phyloP scores from a whole-genome alignment of 2,329 filamentous ascomycete genomes.

The Intubia oerlemansii region DNA sequence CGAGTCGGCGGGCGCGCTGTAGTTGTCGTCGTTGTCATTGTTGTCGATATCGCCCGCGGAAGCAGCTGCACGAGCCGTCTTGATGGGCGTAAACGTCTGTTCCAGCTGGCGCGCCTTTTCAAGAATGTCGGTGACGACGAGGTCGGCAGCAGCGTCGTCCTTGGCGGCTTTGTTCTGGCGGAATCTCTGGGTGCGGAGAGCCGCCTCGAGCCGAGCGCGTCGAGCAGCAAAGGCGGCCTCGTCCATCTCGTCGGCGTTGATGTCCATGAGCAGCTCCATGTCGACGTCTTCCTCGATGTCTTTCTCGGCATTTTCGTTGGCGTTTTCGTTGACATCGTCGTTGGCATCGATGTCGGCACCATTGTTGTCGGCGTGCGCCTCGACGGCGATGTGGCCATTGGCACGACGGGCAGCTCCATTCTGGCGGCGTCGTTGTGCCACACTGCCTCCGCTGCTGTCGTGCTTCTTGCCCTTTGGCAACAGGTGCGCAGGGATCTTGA shows the following conservation, averaged over 20 bases:
- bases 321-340: too few species aligned
- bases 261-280: too few species aligned
- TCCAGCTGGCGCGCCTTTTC: slow-evolving; percentile 49
- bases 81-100: slow-evolving; percentile 40
- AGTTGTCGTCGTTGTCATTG: neutral
- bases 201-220: slow-evolving; percentile 60
- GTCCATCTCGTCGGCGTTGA: too few species aligned
- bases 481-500: slow-evolving; percentile 26
- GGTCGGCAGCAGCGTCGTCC: slow-evolving; percentile 34
- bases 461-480: neutral
- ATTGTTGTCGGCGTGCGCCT: too few species aligned
- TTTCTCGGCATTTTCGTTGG: too few species aligned
- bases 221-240: slow-evolving; percentile 64
- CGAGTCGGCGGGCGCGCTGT: slow-evolving; percentile 40
- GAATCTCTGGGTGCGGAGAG: slow-evolving; percentile 57
- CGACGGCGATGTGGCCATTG: too few species aligned
- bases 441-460: neutral
- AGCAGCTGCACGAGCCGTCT: slow-evolving; percentile 12
- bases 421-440: too few species aligned
- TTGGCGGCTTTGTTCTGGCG: slow-evolving; percentile 31
- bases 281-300: too few species aligned
- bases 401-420: too few species aligned
- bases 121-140: slow-evolving; percentile 54
- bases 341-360: too few species aligned
- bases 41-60: slow-evolving; percentile 11